Evolutionary conservation across 2,329 filamentous ascomycete species (phyloP).

Genomic region (Dactylella cylindrospora): DNA sequence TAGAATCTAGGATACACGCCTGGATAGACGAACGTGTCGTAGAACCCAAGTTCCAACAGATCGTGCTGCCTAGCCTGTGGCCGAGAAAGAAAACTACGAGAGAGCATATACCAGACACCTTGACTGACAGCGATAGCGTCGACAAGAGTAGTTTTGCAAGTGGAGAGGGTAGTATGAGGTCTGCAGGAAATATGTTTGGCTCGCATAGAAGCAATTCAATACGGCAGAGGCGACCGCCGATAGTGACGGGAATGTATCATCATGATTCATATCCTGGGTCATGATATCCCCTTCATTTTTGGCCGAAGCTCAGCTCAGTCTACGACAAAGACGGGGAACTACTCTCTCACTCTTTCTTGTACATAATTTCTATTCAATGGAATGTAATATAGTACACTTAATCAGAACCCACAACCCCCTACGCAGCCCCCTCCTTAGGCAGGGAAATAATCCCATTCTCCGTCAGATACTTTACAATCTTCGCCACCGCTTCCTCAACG

Average conservation of each 20-base stretch:
- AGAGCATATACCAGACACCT: constrained; percentile 50
- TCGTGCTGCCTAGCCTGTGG: constrained; percentile 79
- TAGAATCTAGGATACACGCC: constrained; percentile 75
- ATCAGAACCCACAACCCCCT: not conserved
- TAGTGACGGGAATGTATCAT: constrained; percentile 32
- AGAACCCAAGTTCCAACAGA: constrained; percentile 83
- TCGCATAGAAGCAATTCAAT: constrained; percentile 38
- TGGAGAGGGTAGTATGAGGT: constrained; percentile 26
- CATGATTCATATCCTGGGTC: constrained; percentile 24
- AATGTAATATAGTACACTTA: constrained; percentile 15
- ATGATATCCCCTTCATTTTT: no score
- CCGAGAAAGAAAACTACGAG: constrained; percentile 80
- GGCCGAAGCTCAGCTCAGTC: no score
- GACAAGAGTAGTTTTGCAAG: constrained; percentile 20
- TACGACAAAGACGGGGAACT: no score
- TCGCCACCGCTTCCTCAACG: constrained; percentile 82
- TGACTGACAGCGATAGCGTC: constrained; percentile 25
- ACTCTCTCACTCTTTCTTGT: not conserved
- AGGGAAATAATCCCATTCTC: constrained; percentile 17
- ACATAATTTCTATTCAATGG: not conserved
- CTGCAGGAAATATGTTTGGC: constrained; percentile 8
- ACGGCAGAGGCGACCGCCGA: constrained; percentile 27
- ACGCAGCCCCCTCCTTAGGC: constrained; percentile 10
- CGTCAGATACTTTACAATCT: constrained; percentile 75
- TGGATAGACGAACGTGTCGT: constrained; percentile 89